phyloP scores from a whole-genome alignment of 495 filamentous ascomycete genomes.

The Penicillium psychrofluorescens region DNA sequence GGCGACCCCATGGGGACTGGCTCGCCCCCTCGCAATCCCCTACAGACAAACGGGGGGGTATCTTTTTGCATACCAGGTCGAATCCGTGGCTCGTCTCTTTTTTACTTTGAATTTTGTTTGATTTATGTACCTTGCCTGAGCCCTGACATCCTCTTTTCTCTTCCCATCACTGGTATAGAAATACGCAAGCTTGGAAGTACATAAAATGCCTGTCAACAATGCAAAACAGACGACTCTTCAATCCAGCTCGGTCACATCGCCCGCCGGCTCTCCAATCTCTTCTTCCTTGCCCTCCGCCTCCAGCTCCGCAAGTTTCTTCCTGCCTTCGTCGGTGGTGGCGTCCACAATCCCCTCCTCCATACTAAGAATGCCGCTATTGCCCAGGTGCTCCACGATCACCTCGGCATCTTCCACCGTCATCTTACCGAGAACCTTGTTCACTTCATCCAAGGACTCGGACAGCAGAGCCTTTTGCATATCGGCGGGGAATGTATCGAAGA shows the following conservation, averaged over 20 bases:
- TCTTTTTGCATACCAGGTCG: too few species aligned
- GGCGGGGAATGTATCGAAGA: slow-evolving; percentile 79
- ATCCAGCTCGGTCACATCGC: slow-evolving; percentile 35
- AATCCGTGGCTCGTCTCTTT: too few species aligned
- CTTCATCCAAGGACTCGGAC: slow-evolving; percentile 79
- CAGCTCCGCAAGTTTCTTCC: slow-evolving; percentile 67
- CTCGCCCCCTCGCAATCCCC: too few species aligned
- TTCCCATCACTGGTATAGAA: neutral
- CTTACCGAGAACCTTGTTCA: slow-evolving; percentile 91
- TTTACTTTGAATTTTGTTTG: too few species aligned
- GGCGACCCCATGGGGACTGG: too few species aligned
- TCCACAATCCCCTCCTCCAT: slow-evolving; percentile 91
- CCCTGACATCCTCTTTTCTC: neutral
- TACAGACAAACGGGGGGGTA: too few species aligned
- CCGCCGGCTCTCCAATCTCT: slow-evolving; percentile 34
- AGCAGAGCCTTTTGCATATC: slow-evolving; percentile 76
- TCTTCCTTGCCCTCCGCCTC: slow-evolving; percentile 50
- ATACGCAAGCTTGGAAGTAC: too few species aligned
- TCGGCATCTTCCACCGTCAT: slow-evolving; percentile 93
- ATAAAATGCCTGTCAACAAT: too few species aligned
- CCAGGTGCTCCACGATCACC: slow-evolving; percentile 74
- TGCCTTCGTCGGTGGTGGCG: slow-evolving; percentile 87
- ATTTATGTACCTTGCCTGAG: too few species aligned
- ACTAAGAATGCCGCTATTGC: slow-evolving; percentile 85
- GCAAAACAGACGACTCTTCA: slow-evolving; percentile 7